Percentiles rank a stretch among this genome's conserved stretches.
These are phyloP conservation scores for Saturnispora quitensis DNA, from an alignment of 805 yeast species.

Conservation along the genomic window DNA sequence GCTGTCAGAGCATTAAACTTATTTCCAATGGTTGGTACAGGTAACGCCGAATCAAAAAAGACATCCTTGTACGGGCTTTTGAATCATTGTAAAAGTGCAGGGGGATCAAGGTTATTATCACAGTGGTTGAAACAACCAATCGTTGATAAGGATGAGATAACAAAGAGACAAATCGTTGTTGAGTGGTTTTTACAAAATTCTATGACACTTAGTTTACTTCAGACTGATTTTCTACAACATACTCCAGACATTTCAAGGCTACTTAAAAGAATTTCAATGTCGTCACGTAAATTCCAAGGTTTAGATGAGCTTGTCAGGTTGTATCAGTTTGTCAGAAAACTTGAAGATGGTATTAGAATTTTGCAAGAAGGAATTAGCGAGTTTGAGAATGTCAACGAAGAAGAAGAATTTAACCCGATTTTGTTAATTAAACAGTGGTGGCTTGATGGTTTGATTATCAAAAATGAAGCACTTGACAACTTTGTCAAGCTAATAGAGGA, in stretches of 20 bases:
- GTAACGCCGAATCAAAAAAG: conserved; percentile 32
- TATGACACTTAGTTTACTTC: conserved; percentile 53
- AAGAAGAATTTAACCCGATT: conserved; percentile 15
- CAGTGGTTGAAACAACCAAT: conserved; percentile 97
- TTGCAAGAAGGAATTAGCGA: conserved; percentile 34
- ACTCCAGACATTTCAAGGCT: conserved; percentile 81
- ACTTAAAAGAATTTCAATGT: conserved; percentile 49
- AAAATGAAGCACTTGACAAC: conserved; percentile 46
- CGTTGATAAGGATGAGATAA: conserved; percentile 50
- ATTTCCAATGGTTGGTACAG: conserved; percentile 45
- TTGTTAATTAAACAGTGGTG: conserved; percentile 42
- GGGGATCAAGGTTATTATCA: conserved; percentile 80
- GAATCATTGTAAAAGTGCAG: conserved; percentile 79
- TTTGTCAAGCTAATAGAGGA: conserved; percentile 84
- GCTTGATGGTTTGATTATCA: conserved; percentile 45
- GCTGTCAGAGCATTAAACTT: conserved; percentile 83
- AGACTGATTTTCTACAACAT: conserved; percentile 54
- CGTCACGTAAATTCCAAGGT: conserved; percentile 30
- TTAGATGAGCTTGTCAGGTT: conserved; percentile 85
- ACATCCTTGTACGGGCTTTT: conserved; percentile 70
- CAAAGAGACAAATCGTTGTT: conserved; percentile 67
- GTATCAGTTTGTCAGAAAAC: conserved; percentile 63
- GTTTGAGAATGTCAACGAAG: neutral
- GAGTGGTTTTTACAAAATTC: conserved; percentile 63
- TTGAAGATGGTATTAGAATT: conserved; percentile 59